Evolutionary conservation across 768 basidiomycete genomes (phyloP).

Genomic region (Cystobasidium tubakii): DNA sequence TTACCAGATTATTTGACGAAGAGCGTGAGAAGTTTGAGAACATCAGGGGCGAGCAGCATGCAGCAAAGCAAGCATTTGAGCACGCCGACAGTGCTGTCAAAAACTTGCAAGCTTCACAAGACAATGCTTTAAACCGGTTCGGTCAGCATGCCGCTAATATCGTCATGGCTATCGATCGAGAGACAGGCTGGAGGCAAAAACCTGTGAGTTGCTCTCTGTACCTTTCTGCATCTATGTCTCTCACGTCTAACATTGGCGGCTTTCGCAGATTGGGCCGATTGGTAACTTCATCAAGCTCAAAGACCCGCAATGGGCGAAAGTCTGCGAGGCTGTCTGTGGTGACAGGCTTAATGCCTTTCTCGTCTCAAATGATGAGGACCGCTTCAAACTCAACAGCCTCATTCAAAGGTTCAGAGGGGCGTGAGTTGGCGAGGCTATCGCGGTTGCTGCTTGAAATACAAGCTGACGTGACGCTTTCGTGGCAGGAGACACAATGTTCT

Average conservation of each 20-base stretch:
- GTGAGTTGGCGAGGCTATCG: not conserved
- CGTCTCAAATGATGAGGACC: not conserved
- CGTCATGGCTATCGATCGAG: conserved; percentile 46
- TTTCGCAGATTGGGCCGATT: conserved; percentile 36
- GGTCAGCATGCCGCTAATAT: conserved; percentile 45
- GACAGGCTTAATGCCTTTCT: conserved; percentile 33
- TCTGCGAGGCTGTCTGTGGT: conserved; percentile 23
- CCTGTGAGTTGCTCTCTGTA: conserved; percentile 47
- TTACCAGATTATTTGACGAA: conserved; percentile 57
- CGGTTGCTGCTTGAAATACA: too few species aligned
- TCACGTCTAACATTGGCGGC: too few species aligned
- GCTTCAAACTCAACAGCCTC: not conserved
- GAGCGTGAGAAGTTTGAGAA: conserved; percentile 44
- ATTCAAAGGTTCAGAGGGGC: conserved; percentile 10
- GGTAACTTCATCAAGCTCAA: conserved; percentile 37
- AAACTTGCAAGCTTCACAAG: conserved; percentile 23
- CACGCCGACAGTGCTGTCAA: not conserved
- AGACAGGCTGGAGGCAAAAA: conserved; percentile 44
- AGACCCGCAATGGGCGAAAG: conserved; percentile 12
- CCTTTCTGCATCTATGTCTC: too few species aligned
- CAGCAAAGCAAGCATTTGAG: not conserved
- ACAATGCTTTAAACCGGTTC: conserved; percentile 45
- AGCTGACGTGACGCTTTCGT: not conserved
- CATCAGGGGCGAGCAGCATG: not conserved
- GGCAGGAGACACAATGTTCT: conserved; percentile 18